Base-by-base conservation (phyloP, 2,329 filamentous ascomycete species). In the Nothopassalora personata region DNA sequence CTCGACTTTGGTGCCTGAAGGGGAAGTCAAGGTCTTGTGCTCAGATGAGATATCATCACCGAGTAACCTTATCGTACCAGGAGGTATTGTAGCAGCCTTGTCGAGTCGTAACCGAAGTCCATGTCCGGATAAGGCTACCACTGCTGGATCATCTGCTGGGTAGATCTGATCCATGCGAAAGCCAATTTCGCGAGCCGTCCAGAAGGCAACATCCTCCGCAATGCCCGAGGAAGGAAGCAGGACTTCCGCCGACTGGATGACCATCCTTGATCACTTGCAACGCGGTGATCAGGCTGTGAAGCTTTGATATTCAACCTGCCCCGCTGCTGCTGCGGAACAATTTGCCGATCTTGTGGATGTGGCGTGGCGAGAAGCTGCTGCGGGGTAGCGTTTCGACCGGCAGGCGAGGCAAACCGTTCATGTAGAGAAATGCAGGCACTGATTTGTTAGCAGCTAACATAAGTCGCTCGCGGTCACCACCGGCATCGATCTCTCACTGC, bases 81-180 rank as follows among this genome's bases (percentile, higher is more conserved):
- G 53, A 2, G 15, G 7, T 4, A 50, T 59, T 10, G 31, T 39
- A 43, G 53, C 53, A 10, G 60, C 30, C 33, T 54, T 61, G 54
- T 59, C 60, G 27, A 61, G 59, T 18, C 57, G 57, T 3, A 62
- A 34, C 1, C 54, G 54, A 1, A 62, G 52, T 6, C 60, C 57
- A n/a, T 62, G 60, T 4, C 60, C 60, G 9, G 57, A 58, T 18
- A 62, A 34, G 6, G 46, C 23, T 4, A 53, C 57, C 48, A 62
- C 52, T 55, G 45, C 50, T 10, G 60, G 60, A 13, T 58, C 55
- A 23, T 62, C 60, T 27, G 60, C 60, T 9, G 60, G 60, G 45
- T 62, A 62, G 39, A 62, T 62, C 39, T 62, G 54, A n/a, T 62
- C 43, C 54, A 60, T 57, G 8, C 60, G 57, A 27, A 62, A 62